Base-by-base conservation (phyloP, 2,329 filamentous ascomycete genomes). In the Fusarium mexicanum region DNA sequence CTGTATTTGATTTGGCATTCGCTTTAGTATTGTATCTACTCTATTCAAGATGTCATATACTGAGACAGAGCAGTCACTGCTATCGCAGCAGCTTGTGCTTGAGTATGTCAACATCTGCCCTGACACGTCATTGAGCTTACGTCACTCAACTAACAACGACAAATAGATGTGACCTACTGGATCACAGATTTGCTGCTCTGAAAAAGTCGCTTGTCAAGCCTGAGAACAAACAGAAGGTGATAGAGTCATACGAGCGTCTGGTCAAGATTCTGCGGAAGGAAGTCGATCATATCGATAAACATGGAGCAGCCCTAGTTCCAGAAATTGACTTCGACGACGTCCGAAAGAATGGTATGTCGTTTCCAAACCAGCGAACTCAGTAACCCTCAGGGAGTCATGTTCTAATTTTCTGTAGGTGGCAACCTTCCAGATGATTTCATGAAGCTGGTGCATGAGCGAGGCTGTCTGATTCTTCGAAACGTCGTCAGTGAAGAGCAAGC, bases 341-440 rank as follows among this genome's bases (percentile, higher is more conserved):
- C 18, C 40, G 31, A 16, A 58, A 58, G 18, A 58, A 58, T 2
- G 55, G 55, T 58, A 58, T 22, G 54, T 33, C 16, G 0, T 12
- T 12, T 31, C 9, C 18, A 4, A 16, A 31, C 11, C 22, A 46
- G 16, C 6, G 0, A 8, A 18, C 24, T 46, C 8, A 9, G 6
- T 11, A 11, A 8, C 46, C 0, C 13, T 10, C 0, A 9, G 20
- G 6, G 4, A 8, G 18, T 9, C 11, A 2, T 14, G 8, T 35
- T 26, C 8, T 58, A 13, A 47, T 5, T n/a, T 22, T 0, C 8
- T 13, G 2, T 20, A 58, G 55, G 31, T 5, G 40, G 40, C 6
- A 58, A 26, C 7, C 40, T 58, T 5, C 55, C 55, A 4, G n/a
- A 33, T 33, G 40, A 58, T 3, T 48, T 58, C n/a, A 22, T 6